Evolutionary conservation across 2,329 filamentous ascomycete species (phyloP), one percentile per base, ranked within the genome.

Genomic region (Thermomyces lanuginosus): DNA sequence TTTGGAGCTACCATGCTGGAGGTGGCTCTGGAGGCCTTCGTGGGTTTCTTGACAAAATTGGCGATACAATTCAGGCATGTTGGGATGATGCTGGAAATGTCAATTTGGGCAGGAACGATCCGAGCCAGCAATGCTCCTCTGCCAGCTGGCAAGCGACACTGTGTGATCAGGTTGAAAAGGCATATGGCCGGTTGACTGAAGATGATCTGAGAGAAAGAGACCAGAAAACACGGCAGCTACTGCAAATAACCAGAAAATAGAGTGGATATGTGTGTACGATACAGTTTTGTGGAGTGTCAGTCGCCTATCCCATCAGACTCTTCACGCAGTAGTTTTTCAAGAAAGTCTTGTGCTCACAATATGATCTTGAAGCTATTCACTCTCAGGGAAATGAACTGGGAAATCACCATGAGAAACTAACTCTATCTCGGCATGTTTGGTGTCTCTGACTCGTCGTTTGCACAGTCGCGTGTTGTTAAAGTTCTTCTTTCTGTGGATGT

Each of bases 1-100:
- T 71, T 40, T 64, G 66, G 42, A 63, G 62, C 25, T 72, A 71
- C 46, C 61, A 66, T 47, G 64, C 64, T 27, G 67, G 67, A 2
- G 67, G 68, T 7, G 67, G 68, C 2, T 50, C 55, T 7, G 60
- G 56, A 2, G 66, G 68, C 1, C 44, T 71, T 30, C 45, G 51
- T 8, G 60, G 54, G 0, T 69, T 71, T 31, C 55, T 71, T 36
- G 52, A 58, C 23, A 71, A 70, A 37, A 61, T 72, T 37, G 64
- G 63, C 4, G 58, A 55, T 7, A 69, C 66, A 1, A 59, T 71
- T 27, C 57, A 65, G 38, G 57, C 46, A 12, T 64, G 63, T 31
- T 71, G 67, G 67, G 49, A 58, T 26, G 60, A 62, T 30, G 46
- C 54, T 22, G 64, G 63, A 0, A 32, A 38, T 14, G 25, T 45